phyloP scores from a whole-genome alignment of 2,329 filamentous ascomycete genomes.

The Colletotrichum sp. region DNA sequence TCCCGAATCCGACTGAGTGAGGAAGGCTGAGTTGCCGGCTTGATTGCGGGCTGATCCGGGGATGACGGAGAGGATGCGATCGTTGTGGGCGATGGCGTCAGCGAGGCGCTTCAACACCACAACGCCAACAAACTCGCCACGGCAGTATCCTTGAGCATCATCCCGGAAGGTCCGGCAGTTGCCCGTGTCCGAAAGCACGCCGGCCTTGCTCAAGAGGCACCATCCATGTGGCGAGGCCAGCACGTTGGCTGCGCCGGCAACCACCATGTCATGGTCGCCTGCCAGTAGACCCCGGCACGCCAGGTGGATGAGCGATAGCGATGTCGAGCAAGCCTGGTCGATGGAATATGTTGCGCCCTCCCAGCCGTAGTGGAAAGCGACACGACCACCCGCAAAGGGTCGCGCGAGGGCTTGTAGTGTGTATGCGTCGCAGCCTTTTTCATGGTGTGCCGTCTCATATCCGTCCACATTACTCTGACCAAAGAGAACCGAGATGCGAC shows the following conservation, averaged over 20 bases:
- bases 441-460: not conserved
- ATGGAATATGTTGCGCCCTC: slow-evolving; percentile 36
- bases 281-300: slow-evolving; percentile 34
- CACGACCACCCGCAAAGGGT: not conserved
- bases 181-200: slow-evolving; percentile 34
- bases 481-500: slow-evolving; percentile 20
- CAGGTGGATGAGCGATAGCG: slow-evolving; percentile 36
- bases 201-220: slow-evolving; percentile 18
- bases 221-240: slow-evolving; percentile 24
- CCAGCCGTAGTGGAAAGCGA: slow-evolving; percentile 8
- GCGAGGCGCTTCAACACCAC: slow-evolving; percentile 53
- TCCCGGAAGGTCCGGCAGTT: slow-evolving; percentile 37
- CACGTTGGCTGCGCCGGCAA: slow-evolving; percentile 46
- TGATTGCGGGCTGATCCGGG: slow-evolving; percentile 42
- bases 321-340: slow-evolving; percentile 43
- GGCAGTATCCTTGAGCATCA: slow-evolving; percentile 51
- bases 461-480: not conserved
- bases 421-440: not conserved
- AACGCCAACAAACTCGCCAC: slow-evolving; percentile 50
- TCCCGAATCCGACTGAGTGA: slow-evolving; percentile 25
- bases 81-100: slow-evolving; percentile 50
- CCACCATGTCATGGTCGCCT: slow-evolving; percentile 35
- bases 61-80: slow-evolving; percentile 49
- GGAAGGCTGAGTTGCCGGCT: slow-evolving; percentile 40
- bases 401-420: not conserved